Evolutionary conservation across 805 yeast genomes (phyloP).

Genomic region (Candida golubevii): DNA sequence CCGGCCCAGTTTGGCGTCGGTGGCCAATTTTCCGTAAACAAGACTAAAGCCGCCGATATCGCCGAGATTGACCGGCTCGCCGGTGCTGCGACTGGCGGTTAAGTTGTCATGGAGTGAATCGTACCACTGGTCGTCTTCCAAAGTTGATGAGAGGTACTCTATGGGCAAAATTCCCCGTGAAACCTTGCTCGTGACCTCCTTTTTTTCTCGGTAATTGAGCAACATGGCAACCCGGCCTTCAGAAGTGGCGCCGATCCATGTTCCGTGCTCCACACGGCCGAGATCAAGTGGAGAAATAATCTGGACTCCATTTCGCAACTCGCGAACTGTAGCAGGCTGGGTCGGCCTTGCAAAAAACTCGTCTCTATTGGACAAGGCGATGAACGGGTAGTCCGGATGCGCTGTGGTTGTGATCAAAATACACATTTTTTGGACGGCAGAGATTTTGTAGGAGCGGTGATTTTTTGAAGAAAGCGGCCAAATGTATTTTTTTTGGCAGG

Average conservation of each 20-base stretch:
- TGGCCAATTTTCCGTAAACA: slow-evolving; percentile 47
- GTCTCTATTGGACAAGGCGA: slow-evolving; percentile 80
- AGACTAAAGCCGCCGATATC: slow-evolving; percentile 62
- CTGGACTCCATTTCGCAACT: slow-evolving; percentile 27
- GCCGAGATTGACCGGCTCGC: slow-evolving; percentile 13
- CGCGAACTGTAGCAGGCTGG: slow-evolving; percentile 41
- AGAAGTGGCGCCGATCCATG: slow-evolving; percentile 80
- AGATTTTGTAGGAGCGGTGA: too few relatives aligned
- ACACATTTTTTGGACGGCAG: slow-evolving; percentile 53
- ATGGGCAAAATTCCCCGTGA: slow-evolving; percentile 53
- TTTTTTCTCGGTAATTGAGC: slow-evolving; percentile 64
- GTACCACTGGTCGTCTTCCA: slow-evolving; percentile 44
- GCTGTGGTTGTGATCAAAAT: slow-evolving; percentile 62
- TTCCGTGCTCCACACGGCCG: slow-evolving; percentile 71
- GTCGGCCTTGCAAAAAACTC: slow-evolving; percentile 79
- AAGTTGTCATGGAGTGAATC: slow-evolving; percentile 23
- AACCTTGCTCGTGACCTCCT: slow-evolving; percentile 26
- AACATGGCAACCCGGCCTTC: slow-evolving; percentile 64
- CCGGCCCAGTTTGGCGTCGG: slow-evolving; percentile 19
- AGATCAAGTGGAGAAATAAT: slow-evolving; percentile 71
- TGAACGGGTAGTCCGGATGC: slow-evolving; percentile 71
- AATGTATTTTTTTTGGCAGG: too few relatives aligned
- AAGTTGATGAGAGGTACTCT: slow-evolving; percentile 36
- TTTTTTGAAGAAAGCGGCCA: too few relatives aligned
- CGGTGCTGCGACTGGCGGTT: slow-evolving; percentile 17